Evolutionary conservation across 148 eudicot genomes (phyloP).

Genomic region (Pouteria glomerata): DNA sequence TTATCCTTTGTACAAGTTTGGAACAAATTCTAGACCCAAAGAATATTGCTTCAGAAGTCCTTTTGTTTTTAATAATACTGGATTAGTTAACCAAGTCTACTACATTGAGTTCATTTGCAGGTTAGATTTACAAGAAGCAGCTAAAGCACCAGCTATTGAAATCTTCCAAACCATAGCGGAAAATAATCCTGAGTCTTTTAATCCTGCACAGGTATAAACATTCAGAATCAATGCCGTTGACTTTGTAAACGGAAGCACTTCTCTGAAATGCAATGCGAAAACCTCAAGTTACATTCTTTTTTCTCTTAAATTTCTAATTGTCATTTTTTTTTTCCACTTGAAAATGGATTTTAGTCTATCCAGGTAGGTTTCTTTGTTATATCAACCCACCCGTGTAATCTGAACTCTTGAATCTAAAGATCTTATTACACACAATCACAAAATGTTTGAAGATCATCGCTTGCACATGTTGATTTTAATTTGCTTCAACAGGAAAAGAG

Average conservation of each 20-base stretch:
- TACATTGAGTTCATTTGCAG: slow-evolving; percentile 19
- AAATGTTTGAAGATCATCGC: not conserved
- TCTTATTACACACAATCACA: too few relatives aligned
- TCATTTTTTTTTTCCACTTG: not conserved
- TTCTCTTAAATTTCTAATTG: not conserved
- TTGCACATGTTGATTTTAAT: not conserved
- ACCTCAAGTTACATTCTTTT: not conserved
- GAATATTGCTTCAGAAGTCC: not conserved
- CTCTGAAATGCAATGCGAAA: not conserved
- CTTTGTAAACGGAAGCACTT: not conserved
- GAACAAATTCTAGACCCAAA: not conserved
- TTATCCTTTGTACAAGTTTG: not conserved
- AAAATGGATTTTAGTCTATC: not conserved
- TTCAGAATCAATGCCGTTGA: not conserved
- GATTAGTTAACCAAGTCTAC: slow-evolving; percentile 22
- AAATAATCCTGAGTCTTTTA: slow-evolving; percentile 18
- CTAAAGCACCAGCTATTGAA: slow-evolving; percentile 15
- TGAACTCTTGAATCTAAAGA: too few relatives aligned
- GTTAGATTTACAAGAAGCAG: slow-evolving; percentile 30
- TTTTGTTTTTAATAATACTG: too few relatives aligned
- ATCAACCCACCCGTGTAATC: too few relatives aligned
- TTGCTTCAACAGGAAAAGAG: slow-evolving; percentile 40
- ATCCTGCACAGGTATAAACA: slow-evolving; percentile 28
- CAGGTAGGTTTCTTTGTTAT: too few relatives aligned
- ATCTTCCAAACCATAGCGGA: slow-evolving; percentile 5